A percentile compares a stretch with the other conserved stretches of the same genome.
Evolutionary conservation across 2,329 filamentous ascomycete genomes (phyloP).

Genomic region (Penicillium sp.): DNA sequence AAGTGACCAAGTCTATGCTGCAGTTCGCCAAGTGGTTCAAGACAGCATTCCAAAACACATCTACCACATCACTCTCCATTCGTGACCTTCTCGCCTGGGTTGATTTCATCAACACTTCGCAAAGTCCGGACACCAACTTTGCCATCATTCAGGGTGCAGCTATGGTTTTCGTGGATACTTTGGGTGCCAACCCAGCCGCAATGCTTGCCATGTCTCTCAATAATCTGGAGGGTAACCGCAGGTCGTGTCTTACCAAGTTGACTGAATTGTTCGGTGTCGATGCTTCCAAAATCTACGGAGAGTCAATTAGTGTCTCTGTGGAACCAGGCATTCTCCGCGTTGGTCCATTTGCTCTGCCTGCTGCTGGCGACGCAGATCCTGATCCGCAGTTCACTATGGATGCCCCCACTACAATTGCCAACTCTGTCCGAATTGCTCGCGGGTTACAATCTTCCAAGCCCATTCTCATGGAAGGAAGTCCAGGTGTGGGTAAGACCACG

Average conservation of each 20-base stretch:
- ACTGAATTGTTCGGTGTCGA: constrained; percentile 66
- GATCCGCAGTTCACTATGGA: constrained; percentile 74
- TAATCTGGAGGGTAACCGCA: constrained; percentile 70
- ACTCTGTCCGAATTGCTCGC: constrained; percentile 86
- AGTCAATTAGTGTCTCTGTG: constrained; percentile 61
- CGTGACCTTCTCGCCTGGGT: constrained; percentile 93
- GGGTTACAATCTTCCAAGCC: constrained; percentile 88
- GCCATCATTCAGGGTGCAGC: constrained; percentile 80
- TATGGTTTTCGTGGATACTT: constrained; percentile 92
- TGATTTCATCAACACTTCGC: constrained; percentile 78
- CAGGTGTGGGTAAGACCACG: constrained; percentile 97
- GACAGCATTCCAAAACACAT: constrained; percentile 71
- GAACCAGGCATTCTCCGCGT: constrained; percentile 61
- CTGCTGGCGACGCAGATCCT: constrained; percentile 50
- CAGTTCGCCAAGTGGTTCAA: constrained; percentile 94
- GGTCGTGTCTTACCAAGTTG: constrained; percentile 72
- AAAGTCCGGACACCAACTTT: constrained; percentile 51
- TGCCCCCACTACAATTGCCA: constrained; percentile 85
- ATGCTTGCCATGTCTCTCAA: constrained; percentile 72
- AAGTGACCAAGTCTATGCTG: constrained; percentile 70
- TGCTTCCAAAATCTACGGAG: constrained; percentile 66
- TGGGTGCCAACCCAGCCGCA: constrained; percentile 92
- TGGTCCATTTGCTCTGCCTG: constrained; percentile 72
- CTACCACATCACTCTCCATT: constrained; percentile 79
- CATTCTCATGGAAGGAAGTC: constrained; percentile 91